Conservation (phyloP, 2,329 filamentous ascomycete species). For the Cladosporium halotolerans region DNA sequence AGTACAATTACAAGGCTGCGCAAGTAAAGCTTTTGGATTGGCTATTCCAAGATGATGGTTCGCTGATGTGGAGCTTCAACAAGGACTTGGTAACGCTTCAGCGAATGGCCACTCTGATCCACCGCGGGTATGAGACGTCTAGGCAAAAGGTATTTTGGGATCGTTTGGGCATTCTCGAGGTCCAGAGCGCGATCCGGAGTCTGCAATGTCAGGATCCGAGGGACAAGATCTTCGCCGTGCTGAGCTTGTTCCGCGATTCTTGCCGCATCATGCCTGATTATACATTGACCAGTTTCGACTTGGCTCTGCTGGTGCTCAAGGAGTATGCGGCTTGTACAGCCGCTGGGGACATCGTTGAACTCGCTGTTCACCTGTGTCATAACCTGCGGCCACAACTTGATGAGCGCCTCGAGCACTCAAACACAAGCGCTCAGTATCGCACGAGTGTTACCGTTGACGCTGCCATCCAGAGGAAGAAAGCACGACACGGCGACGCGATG, state of each 20-base stretch:
- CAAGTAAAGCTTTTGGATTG: not conserved
- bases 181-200: not conserved
- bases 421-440: too few relatives aligned
- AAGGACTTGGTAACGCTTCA: not conserved
- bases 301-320: not conserved
- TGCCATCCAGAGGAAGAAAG: too few relatives aligned
- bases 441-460: too few relatives aligned
- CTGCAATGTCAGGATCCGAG: not conserved
- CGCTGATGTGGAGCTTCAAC: not conserved
- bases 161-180: not conserved
- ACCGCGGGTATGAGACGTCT: not conserved
- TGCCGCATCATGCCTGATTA: constrained; percentile 1
- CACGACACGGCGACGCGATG: too few relatives aligned
- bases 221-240: not conserved
- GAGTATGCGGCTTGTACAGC: not conserved
- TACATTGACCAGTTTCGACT: not conserved
- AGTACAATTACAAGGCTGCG: not conserved
- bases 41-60: not conserved
- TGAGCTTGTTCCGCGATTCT: not conserved
- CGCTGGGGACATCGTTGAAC: not conserved
- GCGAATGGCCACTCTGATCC: not conserved
- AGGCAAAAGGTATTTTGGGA: not conserved
- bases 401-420: not conserved
- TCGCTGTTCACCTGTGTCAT: not conserved
- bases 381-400: not conserved